Evolutionary conservation across 2,329 filamentous ascomycete genomes (phyloP).

Genomic region (Fusarium anguioides): DNA sequence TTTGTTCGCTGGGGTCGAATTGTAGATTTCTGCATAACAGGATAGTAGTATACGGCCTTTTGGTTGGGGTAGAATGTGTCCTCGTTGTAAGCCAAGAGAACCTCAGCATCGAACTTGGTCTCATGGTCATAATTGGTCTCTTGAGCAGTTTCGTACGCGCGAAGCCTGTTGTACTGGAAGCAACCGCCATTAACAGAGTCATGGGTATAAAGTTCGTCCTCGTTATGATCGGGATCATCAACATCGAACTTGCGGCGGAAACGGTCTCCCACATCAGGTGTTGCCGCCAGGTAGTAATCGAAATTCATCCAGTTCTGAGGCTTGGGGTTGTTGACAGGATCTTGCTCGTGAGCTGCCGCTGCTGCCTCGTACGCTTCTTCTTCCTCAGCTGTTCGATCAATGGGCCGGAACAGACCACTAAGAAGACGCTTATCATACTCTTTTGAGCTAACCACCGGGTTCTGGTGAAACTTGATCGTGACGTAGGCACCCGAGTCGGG

Average conservation of each 20-base stretch:
- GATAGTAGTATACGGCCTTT: constrained; percentile 75
- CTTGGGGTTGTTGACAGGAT: constrained; percentile 66
- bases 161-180: constrained; percentile 71
- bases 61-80: constrained; percentile 61
- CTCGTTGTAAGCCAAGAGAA: constrained; percentile 69
- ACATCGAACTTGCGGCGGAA: constrained; percentile 72
- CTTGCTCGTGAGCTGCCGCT: constrained; percentile 64
- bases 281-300: constrained; percentile 72
- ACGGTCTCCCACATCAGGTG: constrained; percentile 57
- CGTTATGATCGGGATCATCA: constrained; percentile 65
- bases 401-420: constrained; percentile 69
- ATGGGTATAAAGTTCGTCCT: constrained; percentile 65
- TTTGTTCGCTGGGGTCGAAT: constrained; percentile 72
- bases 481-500: constrained; percentile 76
- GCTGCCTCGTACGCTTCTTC: constrained; percentile 63
- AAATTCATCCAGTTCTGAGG: constrained; percentile 72
- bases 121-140: constrained; percentile 67
- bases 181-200: constrained; percentile 59
- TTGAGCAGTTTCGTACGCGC: constrained; percentile 72
- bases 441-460: constrained; percentile 64
- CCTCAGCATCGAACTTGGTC: constrained; percentile 72
- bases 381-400: constrained; percentile 66
- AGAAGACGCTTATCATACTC: constrained; percentile 71
- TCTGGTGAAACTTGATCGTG: constrained; percentile 75
- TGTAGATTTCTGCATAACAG: constrained; percentile 71